A percentile compares a stretch with the other conserved stretches of the same genome.
Evolutionary conservation across 192 early-diverging fungal genomes (phyloP).

Genomic region (Pilaira anomala): DNA sequence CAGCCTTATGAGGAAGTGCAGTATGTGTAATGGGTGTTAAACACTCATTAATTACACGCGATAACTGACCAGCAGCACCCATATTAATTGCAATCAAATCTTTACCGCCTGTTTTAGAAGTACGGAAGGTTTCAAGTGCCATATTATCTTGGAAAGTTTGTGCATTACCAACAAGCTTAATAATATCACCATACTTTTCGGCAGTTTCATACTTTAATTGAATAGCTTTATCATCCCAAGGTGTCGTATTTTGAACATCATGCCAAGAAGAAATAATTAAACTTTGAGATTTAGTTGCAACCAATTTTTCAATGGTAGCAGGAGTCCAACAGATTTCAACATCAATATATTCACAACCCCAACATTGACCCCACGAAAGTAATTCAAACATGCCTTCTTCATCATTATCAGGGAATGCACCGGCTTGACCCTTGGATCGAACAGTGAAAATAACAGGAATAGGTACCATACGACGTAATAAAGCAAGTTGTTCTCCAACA

Average conservation of each 20-base stretch:
- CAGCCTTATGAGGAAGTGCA: slow-evolving; percentile 72
- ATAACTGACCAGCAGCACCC: slow-evolving; percentile 85
- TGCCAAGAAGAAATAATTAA: slow-evolving; percentile 88
- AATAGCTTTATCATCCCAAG: slow-evolving; percentile 61
- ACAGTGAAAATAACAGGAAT: slow-evolving; percentile 95
- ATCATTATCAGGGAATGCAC: slow-evolving; percentile 70
- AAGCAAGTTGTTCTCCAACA: slow-evolving; percentile 74
- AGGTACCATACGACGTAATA: slow-evolving; percentile 63
- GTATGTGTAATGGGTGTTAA: slow-evolving; percentile 94
- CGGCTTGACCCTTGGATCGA: slow-evolving; percentile 83
- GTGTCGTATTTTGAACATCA: slow-evolving; percentile 62
- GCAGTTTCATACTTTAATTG: slow-evolving; percentile 54
- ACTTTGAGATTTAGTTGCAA: slow-evolving; percentile 56
- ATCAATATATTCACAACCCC: slow-evolving; percentile 95
- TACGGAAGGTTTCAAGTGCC: slow-evolving; percentile 68
- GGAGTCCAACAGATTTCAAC: slow-evolving; percentile 63
- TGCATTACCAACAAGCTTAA: slow-evolving; percentile 90
- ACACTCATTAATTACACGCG: slow-evolving; percentile 84
- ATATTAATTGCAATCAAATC: slow-evolving; percentile 95
- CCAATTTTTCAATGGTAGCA: slow-evolving; percentile 43
- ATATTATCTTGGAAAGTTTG: slow-evolving; percentile 78
- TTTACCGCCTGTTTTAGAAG: slow-evolving; percentile 44
- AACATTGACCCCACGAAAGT: slow-evolving; percentile 63
- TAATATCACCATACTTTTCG: slow-evolving; percentile 71
- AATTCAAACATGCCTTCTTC: slow-evolving; percentile 62